A percentile compares a stretch with the other conserved stretches of the same genome.
These are phyloP conservation scores for Cystobasidium sp. DNA, from an alignment of 1,284 basidiomycete genomes.

Conservation along the genomic window DNA sequence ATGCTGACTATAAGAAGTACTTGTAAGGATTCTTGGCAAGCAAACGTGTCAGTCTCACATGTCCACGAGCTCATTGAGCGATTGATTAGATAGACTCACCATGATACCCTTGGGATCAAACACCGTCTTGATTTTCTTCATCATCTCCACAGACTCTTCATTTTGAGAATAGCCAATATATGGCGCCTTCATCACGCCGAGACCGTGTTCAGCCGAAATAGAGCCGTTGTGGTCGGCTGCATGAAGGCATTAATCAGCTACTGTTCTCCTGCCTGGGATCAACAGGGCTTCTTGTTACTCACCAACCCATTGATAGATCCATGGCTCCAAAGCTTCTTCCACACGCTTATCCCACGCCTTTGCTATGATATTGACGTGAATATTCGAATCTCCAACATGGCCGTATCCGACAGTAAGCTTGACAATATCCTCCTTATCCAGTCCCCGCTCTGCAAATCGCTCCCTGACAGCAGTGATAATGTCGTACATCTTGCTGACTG, in stretches of 20 bases:
- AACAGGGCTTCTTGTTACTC: constrained; percentile 45
- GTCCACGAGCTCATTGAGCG: not conserved
- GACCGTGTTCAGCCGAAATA: constrained; percentile 71
- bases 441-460: constrained; percentile 72
- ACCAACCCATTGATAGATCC: constrained; percentile 87
- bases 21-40: constrained; percentile 43
- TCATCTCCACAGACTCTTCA: constrained; percentile 76
- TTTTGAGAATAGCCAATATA: constrained; percentile 89
- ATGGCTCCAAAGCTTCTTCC: constrained; percentile 87
- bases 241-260: not conserved
- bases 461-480: constrained; percentile 82
- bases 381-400: constrained; percentile 96
- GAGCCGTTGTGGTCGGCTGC: constrained; percentile 65
- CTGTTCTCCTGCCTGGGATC: not conserved
- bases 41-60: no score
- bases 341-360: constrained; percentile 80
- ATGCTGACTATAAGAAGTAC: constrained; percentile 28
- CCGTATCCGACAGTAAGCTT: constrained; percentile 89
- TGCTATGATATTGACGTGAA: constrained; percentile 94
- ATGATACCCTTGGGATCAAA: constrained; percentile 92
- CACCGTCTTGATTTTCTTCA: constrained; percentile 87
- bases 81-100: not conserved
- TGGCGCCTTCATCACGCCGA: constrained; percentile 92
- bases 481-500: constrained; percentile 83
- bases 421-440: constrained; percentile 67